phyloP scores from a whole-genome alignment of 176 grass and related monocot species.

The Tillandsia leiboldiana region DNA sequence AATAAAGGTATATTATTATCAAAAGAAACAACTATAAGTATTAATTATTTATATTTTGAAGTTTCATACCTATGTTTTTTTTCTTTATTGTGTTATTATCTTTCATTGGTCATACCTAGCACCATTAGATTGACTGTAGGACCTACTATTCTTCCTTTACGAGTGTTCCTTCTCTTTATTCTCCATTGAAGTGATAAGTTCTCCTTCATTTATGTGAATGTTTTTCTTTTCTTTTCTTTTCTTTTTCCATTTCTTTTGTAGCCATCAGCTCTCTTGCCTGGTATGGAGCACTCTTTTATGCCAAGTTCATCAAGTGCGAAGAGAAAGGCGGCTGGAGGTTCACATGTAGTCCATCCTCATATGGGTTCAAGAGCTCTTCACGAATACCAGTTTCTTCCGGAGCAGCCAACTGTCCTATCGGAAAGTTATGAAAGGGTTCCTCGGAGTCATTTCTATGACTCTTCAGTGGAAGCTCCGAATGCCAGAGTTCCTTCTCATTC shows the following conservation, averaged over 20 bases:
- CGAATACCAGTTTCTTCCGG: slow-evolving; percentile 85
- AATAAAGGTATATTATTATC: slow-evolving; percentile 51
- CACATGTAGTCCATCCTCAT: slow-evolving; percentile 35
- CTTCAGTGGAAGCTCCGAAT: slow-evolving; percentile 36
- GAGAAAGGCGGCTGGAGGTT: slow-evolving; percentile 41
- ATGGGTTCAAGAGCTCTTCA: slow-evolving; percentile 46
- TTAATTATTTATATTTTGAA: background rate
- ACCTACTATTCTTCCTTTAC: background rate
- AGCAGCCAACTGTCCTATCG: slow-evolving; percentile 39
- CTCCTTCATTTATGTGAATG: background rate
- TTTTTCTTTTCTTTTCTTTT: background rate
- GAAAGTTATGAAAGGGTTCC: slow-evolving; percentile 52
- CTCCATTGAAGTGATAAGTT: background rate
- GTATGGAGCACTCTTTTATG: slow-evolving; percentile 34
- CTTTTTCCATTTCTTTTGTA: slow-evolving; percentile 20
- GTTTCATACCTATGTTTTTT: background rate
- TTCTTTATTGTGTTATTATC: background rate
- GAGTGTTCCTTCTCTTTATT: slow-evolving; percentile 3
- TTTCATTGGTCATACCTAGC: background rate
- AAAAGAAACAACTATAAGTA: background rate
- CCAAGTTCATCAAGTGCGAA: slow-evolving; percentile 44
- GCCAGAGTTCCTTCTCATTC: slow-evolving; percentile 35
- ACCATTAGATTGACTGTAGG: background rate
- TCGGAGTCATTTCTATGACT: slow-evolving; percentile 44
- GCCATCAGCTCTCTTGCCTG: slow-evolving; percentile 63